Percentiles rank a stretch among this genome's conserved stretches.
Conservation (phyloP, 108 stramenopile species). For the Fistulifera solaris region DNA sequence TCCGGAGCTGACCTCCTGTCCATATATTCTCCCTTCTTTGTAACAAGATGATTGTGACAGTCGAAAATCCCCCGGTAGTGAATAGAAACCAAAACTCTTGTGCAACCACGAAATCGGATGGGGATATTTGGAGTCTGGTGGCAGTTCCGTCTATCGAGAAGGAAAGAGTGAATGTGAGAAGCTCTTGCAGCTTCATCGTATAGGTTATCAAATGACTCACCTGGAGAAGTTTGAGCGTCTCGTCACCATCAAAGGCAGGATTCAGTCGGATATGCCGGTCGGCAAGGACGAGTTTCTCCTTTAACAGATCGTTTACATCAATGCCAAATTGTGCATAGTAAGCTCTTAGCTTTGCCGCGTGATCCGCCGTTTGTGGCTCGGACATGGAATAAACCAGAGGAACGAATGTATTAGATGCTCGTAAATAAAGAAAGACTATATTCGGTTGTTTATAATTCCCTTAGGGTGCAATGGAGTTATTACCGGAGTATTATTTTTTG, state of each 20-base stretch:
- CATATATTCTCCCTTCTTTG: constrained; percentile 66
- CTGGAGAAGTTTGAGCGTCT: constrained; percentile 36
- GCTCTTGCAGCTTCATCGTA: too few species aligned
- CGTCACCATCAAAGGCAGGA: constrained; percentile 47
- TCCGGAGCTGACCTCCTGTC: constrained; percentile 86
- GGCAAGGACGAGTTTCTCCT: not conserved
- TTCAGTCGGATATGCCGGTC: constrained; percentile 59
- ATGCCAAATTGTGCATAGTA: too few species aligned
- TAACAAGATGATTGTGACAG: constrained; percentile 48
- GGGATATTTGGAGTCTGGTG: constrained; percentile 8
- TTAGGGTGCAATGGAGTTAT: too few species aligned
- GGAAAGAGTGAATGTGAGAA: not conserved
- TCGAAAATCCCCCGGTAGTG: constrained; percentile 48
- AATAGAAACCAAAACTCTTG: constrained; percentile 44
- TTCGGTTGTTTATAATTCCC: too few species aligned
- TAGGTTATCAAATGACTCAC: not conserved
- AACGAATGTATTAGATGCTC: too few species aligned
- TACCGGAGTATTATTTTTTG: too few species aligned
- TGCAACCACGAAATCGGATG: constrained; percentile 51
- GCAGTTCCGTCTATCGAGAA: not conserved
- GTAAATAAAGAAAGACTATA: too few species aligned
- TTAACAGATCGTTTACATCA: too few species aligned
- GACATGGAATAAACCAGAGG: too few species aligned
- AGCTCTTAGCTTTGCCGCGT: too few species aligned
- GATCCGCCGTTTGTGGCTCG: too few species aligned